Evolutionary conservation across 345 rosid genomes (phyloP).

Genomic region (Raphanus sativus): DNA sequence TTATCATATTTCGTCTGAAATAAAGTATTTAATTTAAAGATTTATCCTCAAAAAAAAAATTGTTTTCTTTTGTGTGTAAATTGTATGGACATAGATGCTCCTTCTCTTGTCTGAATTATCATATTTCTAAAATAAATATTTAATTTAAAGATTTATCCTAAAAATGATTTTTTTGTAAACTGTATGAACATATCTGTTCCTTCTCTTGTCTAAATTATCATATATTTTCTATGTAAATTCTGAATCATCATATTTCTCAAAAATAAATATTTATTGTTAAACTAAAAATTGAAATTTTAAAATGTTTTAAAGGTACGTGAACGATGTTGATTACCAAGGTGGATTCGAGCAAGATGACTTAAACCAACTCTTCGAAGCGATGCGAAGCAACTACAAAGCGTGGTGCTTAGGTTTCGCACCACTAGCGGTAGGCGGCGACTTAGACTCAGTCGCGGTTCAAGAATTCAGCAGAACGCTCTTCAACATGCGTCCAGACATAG

Average conservation of each 20-base stretch:
- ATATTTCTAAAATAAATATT: neutral
- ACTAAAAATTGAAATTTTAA: neutral
- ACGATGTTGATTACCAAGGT: slow-evolving; percentile 77
- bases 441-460: slow-evolving; percentile 85
- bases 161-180: neutral
- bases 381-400: slow-evolving; percentile 73
- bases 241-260: neutral
- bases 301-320: slow-evolving; percentile 49
- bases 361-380: slow-evolving; percentile 75
- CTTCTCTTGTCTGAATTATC: neutral
- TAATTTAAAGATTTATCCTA: neutral
- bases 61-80: neutral
- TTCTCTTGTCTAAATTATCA: neutral
- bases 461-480: slow-evolving; percentile 91
- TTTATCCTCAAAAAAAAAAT: neutral
- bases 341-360: slow-evolving; percentile 87
- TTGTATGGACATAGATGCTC: neutral
- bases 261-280: neutral
- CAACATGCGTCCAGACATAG: slow-evolving; percentile 96
- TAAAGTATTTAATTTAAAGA: neutral
- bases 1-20: neutral
- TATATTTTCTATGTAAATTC: neutral
- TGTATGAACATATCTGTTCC: neutral
- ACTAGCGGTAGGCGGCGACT: slow-evolving; percentile 76
- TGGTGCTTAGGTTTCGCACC: slow-evolving; percentile 96